Evolutionary conservation across 768 basidiomycete genomes (phyloP).

Genomic region (Hemileccinum rubropunctum): DNA sequence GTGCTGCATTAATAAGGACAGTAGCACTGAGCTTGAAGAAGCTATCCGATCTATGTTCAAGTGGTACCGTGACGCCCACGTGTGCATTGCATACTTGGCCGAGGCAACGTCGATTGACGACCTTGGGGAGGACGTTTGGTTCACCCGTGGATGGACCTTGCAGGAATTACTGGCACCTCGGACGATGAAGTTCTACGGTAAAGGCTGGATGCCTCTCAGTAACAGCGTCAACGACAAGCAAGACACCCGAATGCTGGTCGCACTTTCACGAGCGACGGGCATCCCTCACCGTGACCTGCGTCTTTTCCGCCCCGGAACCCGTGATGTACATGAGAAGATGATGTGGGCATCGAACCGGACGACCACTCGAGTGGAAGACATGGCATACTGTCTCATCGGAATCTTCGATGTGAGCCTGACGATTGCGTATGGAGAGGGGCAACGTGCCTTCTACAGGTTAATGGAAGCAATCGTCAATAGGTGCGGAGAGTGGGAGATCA

Average conservation of each 20-base stretch:
- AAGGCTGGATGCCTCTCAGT: constrained; percentile 25
- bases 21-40: constrained; percentile 34
- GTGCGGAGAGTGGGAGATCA: constrained; percentile 32
- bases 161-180: constrained; percentile 29
- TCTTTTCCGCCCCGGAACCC: constrained; percentile 23
- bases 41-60: constrained; percentile 35
- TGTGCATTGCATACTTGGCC: constrained; percentile 32
- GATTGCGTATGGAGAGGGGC: constrained; percentile 35
- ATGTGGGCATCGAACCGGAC: constrained; percentile 34
- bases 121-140: constrained; percentile 27
- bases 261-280: constrained; percentile 26
- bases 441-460: constrained; percentile 30
- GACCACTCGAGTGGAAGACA: constrained; percentile 33
- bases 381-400: constrained; percentile 33
- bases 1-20: constrained; percentile 34
- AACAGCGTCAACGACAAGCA: constrained; percentile 27
- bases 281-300: constrained; percentile 26
- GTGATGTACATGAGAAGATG: constrained; percentile 28
- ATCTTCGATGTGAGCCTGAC: constrained; percentile 34
- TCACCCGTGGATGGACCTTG: constrained; percentile 33
- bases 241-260: constrained; percentile 18
- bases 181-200: constrained; percentile 31
- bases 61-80: constrained; percentile 28
- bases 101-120: constrained; percentile 30
- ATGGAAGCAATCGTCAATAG: constrained; percentile 29